Base-by-base conservation (phyloP, 352 stramenopile species). In the Aphanomyces cochlioides region DNA sequence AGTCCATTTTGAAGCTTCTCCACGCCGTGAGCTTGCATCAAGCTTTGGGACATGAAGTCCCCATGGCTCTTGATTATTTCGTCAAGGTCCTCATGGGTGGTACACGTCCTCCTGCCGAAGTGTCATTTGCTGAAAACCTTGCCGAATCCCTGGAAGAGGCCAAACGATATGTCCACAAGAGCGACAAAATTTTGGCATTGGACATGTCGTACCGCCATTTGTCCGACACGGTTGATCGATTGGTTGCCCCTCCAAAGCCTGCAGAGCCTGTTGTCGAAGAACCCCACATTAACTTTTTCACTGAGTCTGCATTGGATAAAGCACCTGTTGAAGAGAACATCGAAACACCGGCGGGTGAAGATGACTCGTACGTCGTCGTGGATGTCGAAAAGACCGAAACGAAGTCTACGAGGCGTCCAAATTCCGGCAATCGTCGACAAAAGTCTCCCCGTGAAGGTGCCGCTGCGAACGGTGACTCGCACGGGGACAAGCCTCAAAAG, bases 221-320 rank as follows among this genome's bases (percentile, higher is more conserved):
- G 69, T 77, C 78, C 8, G 80, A 75, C 43, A 81, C 89, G 34
- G 80, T 93, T 19, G 76, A 92, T 47, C 36, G 80, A 56, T 76
- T 92, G 21, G 63, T 72, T 10, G 59, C 72, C 13, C 56, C 48
- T 15, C 7, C 7, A 15, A n/a, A 10, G 41, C 12, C 45, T 28
- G 21, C 41, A 7, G 34, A 70, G 7, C 56, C 76, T 54, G 78
- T 78, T 8, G 78, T 88, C 19, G 75, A 78, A 21, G 72, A 90
- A 67, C 83, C 86, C 5, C 73, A 90, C 37, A 91, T 94, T 69
- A 94, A 90, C 65, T 94, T 94, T 69, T 92, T 94, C 50, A 90
- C 87, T 0, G 87, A 94, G n/a, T 89, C 85, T 10, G 77, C 86
- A 45, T 53, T 91, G 0, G 82, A 89, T 21, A 40, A 66, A 8